A percentile compares a stretch with the other conserved stretches of the same genome.
Evolutionary conservation across 1,284 basidiomycete species (phyloP).

Genomic region (Vanrija sp.): DNA sequence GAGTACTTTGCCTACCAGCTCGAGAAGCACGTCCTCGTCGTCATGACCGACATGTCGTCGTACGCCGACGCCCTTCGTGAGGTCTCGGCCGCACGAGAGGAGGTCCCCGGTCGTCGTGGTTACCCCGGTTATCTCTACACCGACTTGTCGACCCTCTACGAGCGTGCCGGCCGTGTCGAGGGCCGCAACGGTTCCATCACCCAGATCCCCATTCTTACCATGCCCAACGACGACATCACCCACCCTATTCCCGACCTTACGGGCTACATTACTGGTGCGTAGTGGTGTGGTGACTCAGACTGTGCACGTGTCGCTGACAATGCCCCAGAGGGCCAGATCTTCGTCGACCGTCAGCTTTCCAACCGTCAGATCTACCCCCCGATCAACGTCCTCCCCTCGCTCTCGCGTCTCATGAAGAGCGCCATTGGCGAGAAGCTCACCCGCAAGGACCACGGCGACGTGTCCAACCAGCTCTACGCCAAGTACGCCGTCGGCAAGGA

Average conservation of each 20-base stretch:
- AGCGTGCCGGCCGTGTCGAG: slow-evolving; percentile 96
- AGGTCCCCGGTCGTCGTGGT: slow-evolving; percentile 98
- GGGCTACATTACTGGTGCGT: slow-evolving; percentile 78
- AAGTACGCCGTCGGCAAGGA: slow-evolving; percentile 98
- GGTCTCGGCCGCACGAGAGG: slow-evolving; percentile 96
- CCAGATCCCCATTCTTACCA: slow-evolving; percentile 98
- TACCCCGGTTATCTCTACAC: slow-evolving; percentile 87
- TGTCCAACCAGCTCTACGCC: slow-evolving; percentile 96
- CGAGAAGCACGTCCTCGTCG: slow-evolving; percentile 98
- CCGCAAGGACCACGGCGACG: slow-evolving; percentile 96
- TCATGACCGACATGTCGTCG: slow-evolving; percentile 88
- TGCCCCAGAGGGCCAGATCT: slow-evolving; percentile 81
- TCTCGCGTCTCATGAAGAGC: slow-evolving; percentile 99
- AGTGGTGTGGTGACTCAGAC: slow-evolving; percentile 32
- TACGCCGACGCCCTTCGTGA: slow-evolving; percentile 26
- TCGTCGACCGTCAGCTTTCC: slow-evolving; percentile 73
- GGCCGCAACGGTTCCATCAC: slow-evolving; percentile 99
- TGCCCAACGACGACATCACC: slow-evolving; percentile 99
- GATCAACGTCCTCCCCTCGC: slow-evolving; percentile 97
- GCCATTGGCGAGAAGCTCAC: slow-evolving; percentile 98
- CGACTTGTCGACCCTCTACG: slow-evolving; percentile 97
- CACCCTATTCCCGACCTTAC: slow-evolving; percentile 99
- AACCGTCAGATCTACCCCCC: slow-evolving; percentile 94
- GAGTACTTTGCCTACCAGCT: slow-evolving; percentile 99
- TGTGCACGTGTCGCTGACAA: slow-evolving; percentile 2